phyloP scores from a whole-genome alignment of 768 basidiomycete genomes.

The Amanita thiersii region DNA sequence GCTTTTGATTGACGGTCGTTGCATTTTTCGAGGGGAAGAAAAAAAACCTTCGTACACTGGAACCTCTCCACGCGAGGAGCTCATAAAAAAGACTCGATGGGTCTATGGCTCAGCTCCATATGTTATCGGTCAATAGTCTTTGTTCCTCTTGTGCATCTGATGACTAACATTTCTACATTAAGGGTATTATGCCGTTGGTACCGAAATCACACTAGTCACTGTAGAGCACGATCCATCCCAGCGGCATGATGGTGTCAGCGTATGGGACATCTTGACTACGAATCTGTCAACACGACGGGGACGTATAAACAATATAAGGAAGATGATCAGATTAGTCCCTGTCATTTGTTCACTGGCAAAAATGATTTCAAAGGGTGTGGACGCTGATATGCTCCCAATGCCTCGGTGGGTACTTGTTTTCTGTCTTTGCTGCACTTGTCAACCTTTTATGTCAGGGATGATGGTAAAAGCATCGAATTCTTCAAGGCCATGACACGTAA shows the following conservation, averaged over 20 bases:
- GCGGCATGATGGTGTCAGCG: neutral
- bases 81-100: slow-evolving; percentile 5
- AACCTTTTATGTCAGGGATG: neutral
- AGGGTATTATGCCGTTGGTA: neutral
- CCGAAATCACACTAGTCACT: neutral
- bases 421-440: neutral
- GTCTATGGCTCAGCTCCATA: slow-evolving; percentile 8
- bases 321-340: neutral
- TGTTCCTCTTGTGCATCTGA: neutral
- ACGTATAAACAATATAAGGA: neutral
- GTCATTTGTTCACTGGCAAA: neutral
- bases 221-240: neutral
- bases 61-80: slow-evolving; percentile 4
- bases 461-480: neutral
- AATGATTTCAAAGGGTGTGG: neutral
- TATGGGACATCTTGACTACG: neutral
- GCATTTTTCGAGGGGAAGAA: slow-evolving; percentile 7
- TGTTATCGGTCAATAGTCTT: slow-evolving; percentile 1
- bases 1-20: neutral
- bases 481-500: neutral
- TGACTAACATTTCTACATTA: neutral
- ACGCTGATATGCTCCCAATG: neutral
- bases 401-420: neutral
- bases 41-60: neutral
- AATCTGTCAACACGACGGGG: neutral